Percentiles rank a stretch among this genome's conserved stretches.
Conservation (phyloP, 305 asterid species). For the Fraxinus sp. region DNA sequence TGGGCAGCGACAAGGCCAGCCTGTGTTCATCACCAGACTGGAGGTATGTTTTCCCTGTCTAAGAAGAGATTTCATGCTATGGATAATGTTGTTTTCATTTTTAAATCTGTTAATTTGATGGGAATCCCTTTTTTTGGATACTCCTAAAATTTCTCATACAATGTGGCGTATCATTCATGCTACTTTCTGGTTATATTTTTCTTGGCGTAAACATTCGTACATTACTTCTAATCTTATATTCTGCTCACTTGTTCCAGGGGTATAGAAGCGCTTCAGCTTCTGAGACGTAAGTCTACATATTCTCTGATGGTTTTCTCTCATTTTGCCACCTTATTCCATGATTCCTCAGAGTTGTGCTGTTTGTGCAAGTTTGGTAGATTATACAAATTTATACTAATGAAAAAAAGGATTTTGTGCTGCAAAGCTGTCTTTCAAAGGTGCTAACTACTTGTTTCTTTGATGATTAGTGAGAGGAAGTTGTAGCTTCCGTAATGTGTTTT, state of each 20-base stretch:
- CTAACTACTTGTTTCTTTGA: neutral
- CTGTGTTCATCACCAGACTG: conserved; percentile 93
- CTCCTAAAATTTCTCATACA: neutral
- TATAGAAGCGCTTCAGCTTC: conserved; percentile 76
- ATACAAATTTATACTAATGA: neutral
- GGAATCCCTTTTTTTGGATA: neutral
- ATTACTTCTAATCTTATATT: neutral
- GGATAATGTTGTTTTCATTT: conserved; percentile 4
- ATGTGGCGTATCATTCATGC: neutral
- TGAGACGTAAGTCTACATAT: conserved; percentile 60
- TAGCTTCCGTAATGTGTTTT: neutral
- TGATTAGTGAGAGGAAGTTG: neutral
- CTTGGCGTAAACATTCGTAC: neutral
- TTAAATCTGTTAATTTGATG: neutral
- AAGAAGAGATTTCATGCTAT: conserved; percentile 3
- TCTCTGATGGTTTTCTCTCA: conserved; percentile 21
- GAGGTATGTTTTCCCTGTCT: conserved; percentile 54
- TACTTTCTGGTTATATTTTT: neutral
- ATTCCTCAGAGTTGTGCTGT: neutral
- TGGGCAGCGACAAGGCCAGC: conserved; percentile 97
- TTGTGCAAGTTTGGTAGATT: neutral
- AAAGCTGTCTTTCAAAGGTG: neutral
- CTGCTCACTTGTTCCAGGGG: conserved; percentile 52
- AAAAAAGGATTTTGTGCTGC: neutral
- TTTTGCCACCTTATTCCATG: conserved; percentile 7